phyloP scores from a whole-genome alignment of 495 filamentous ascomycete species.

The Hypoxylon subgilvum region DNA sequence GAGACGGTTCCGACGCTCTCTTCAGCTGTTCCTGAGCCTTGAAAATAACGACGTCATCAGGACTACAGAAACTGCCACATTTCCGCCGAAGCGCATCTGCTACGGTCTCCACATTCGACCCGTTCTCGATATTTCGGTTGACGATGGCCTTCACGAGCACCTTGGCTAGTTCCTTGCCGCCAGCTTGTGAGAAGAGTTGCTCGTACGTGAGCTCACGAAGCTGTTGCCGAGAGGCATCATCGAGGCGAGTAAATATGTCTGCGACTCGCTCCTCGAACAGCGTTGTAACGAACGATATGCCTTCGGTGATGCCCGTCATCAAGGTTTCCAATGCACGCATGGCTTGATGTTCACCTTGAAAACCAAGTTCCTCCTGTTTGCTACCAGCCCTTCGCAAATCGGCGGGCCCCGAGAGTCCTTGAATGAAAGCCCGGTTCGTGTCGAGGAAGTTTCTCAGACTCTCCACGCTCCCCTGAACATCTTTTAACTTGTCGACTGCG shows the following conservation, averaged over 20 bases:
- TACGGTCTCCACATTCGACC: constrained; percentile 95
- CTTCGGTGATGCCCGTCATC: constrained; percentile 86
- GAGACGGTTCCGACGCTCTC: constrained; percentile 76
- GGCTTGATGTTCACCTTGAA: constrained; percentile 92
- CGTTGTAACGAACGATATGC: constrained; percentile 91
- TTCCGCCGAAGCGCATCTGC: constrained; percentile 87
- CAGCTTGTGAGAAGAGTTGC: constrained; percentile 75
- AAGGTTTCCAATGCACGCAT: constrained; percentile 82
- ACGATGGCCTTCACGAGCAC: constrained; percentile 97
- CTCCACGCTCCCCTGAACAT: constrained; percentile 79
- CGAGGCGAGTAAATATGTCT: constrained; percentile 83
- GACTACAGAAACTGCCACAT: constrained; percentile 95
- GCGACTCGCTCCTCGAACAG: constrained; percentile 90
- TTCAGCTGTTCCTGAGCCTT: constrained; percentile 95
- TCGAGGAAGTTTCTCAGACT: constrained; percentile 80
- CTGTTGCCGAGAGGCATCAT: constrained; percentile 67
- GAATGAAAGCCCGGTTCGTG: constrained; percentile 85
- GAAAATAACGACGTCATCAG: constrained; percentile 96
- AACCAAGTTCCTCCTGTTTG: constrained; percentile 84
- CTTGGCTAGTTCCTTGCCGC: constrained; percentile 90
- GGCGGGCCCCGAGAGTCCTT: constrained; percentile 86
- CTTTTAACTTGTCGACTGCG: constrained; percentile 65
- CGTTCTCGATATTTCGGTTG: constrained; percentile 93
- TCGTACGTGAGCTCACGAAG: constrained; percentile 83
- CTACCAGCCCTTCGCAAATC: constrained; percentile 71